Conservation (phyloP, 1,284 basidiomycete genomes). For the Athelia psychrophila region DNA sequence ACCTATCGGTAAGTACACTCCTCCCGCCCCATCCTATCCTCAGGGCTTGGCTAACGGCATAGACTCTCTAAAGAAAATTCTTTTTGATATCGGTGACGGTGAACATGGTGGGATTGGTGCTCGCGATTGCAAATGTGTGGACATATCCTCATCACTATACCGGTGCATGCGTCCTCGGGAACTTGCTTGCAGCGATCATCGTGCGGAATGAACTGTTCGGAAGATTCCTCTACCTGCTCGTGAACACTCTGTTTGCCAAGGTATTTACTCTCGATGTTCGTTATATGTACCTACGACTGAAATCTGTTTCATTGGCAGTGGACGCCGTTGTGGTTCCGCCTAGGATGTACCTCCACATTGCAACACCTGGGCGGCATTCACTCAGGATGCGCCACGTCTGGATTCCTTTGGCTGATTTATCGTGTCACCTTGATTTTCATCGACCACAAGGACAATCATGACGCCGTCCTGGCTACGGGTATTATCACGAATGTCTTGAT, state of each 20-base stretch:
- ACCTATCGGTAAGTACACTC: constrained; percentile 50
- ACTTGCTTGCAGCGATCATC: constrained; percentile 49
- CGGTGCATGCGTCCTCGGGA: constrained; percentile 59
- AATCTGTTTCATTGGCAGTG: constrained; percentile 38
- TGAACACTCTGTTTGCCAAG: constrained; percentile 59
- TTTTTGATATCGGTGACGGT: constrained; percentile 56
- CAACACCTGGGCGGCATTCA: constrained; percentile 78
- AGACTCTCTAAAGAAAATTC: constrained; percentile 48
- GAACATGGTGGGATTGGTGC: constrained; percentile 57
- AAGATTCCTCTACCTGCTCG: constrained; percentile 45
- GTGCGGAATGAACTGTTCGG: constrained; percentile 60
- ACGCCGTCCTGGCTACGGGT: constrained; percentile 56
- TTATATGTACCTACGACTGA: neutral
- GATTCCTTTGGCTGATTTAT: constrained; percentile 61
- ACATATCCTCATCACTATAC: constrained; percentile 56
- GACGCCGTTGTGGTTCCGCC: constrained; percentile 67
- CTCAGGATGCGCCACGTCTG: constrained; percentile 67
- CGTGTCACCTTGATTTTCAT: constrained; percentile 56
- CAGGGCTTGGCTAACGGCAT: constrained; percentile 6
- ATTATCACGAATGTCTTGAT: constrained; percentile 53
- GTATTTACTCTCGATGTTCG: constrained; percentile 26
- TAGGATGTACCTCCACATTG: constrained; percentile 63
- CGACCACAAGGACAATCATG: constrained; percentile 42
- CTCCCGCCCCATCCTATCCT: neutral
- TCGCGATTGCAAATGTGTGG: constrained; percentile 65